phyloP scores from a whole-genome alignment of 2,329 filamentous ascomycete genomes.

The Colletotrichum karsti region DNA sequence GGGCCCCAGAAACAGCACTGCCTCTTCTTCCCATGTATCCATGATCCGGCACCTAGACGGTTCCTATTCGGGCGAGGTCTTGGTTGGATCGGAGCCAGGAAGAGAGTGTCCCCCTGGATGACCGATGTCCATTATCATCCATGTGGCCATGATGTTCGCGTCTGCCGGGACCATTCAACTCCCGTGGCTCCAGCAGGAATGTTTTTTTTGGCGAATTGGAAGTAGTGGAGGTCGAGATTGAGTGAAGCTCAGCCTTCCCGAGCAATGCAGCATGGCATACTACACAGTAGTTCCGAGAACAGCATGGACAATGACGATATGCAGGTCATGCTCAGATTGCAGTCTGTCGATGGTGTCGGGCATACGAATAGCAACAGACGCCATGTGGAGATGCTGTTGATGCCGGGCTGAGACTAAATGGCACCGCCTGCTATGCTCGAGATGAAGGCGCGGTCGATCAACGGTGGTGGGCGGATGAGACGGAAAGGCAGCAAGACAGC shows the following conservation, averaged over 20 bases:
- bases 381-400: slow-evolving; percentile 21
- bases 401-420: slow-evolving; percentile 16
- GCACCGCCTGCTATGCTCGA: slow-evolving; percentile 23
- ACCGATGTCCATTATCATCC: neutral
- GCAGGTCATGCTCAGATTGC: neutral
- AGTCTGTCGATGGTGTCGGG: neutral
- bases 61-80: neutral
- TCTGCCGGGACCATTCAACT: slow-evolving; percentile 8
- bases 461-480: slow-evolving; percentile 15
- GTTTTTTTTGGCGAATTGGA: slow-evolving; percentile 8
- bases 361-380: neutral
- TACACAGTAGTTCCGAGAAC: neutral
- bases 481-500: slow-evolving; percentile 22
- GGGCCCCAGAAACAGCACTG: slow-evolving; percentile 21
- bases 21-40: neutral
- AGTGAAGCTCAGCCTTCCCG: slow-evolving; percentile 19
- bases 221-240: slow-evolving; percentile 1
- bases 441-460: slow-evolving; percentile 23
- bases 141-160: neutral
- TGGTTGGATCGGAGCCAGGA: slow-evolving; percentile 21
- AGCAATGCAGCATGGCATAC: neutral
- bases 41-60: slow-evolving; percentile 3
- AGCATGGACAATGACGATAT: slow-evolving; percentile 15
- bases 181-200: neutral
- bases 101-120: slow-evolving; percentile 8